Evolutionary conservation across 2,329 filamentous ascomycete genomes (phyloP).

Genomic region (Neonectria punicea): DNA sequence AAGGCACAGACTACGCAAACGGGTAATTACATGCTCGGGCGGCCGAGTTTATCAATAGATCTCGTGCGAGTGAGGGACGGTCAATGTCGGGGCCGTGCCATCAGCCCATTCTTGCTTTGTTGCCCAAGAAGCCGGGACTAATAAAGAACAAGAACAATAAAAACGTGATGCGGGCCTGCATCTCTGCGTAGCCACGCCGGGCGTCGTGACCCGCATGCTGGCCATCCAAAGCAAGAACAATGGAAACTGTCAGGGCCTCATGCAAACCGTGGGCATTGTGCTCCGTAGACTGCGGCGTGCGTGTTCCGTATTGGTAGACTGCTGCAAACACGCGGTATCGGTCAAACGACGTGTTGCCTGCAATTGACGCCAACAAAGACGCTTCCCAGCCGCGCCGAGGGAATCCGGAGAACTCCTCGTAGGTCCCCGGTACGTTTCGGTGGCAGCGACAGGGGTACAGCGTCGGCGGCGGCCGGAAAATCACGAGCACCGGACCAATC

Average conservation of each 20-base stretch:
- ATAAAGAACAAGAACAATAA: constrained; percentile 9
- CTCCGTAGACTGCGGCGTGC: not conserved
- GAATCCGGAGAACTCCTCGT: constrained; percentile 39
- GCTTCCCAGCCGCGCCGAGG: constrained; percentile 24
- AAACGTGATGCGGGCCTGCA: not conserved
- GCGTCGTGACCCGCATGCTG: not conserved
- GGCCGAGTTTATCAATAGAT: constrained; percentile 29
- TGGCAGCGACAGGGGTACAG: constrained; percentile 31
- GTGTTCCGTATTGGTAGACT: not conserved
- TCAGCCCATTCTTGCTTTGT: constrained; percentile 34
- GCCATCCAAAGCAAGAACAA: not conserved
- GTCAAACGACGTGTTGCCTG: constrained; percentile 12
- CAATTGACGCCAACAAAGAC: constrained; percentile 10
- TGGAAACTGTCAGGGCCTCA: not conserved
- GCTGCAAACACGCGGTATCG: not conserved
- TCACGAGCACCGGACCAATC: constrained; percentile 45
- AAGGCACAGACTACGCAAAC: constrained; percentile 18
- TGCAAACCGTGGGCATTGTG: not conserved
- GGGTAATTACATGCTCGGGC: constrained; percentile 13
- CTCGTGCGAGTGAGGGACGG: constrained; percentile 34
- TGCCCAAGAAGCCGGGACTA: constrained; percentile 19
- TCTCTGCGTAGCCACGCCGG: not conserved
- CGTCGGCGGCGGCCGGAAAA: constrained; percentile 44
- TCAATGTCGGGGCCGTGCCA: constrained; percentile 13
- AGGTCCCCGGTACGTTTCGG: constrained; percentile 18